These are phyloP conservation scores for Crithidia fasciculata DNA, from an alignment of 208 protist genomes.

Conservation along the genomic window DNA sequence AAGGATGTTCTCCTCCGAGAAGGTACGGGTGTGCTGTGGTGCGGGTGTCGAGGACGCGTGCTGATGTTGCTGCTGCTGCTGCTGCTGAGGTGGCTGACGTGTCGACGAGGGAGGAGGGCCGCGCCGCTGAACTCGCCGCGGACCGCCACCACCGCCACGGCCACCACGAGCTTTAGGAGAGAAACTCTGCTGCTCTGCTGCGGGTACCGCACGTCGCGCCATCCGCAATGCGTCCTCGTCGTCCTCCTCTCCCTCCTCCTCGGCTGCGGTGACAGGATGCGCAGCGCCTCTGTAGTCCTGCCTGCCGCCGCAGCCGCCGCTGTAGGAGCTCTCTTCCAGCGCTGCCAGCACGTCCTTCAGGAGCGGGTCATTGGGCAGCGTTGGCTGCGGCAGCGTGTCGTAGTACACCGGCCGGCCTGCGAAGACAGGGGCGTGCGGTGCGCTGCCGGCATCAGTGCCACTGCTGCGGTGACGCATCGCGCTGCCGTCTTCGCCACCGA, in stretches of 20 bases:
- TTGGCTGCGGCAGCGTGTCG: constrained; percentile 16
- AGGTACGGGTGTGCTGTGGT: constrained; percentile 11
- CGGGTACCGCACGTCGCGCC: neutral
- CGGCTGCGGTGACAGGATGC: neutral
- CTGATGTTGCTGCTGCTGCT: neutral
- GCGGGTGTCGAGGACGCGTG: neutral
- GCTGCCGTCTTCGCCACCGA: no score
- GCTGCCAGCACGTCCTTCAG: constrained; percentile 28
- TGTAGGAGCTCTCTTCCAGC: constrained; percentile 7
- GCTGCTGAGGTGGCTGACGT: neutral
- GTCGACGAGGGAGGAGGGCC: neutral
- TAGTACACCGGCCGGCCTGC: constrained; percentile 31
- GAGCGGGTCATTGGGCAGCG: constrained; percentile 23
- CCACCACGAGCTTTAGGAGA: neutral
- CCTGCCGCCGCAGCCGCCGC: neutral
- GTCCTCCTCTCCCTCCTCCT: neutral
- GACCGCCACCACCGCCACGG: neutral
- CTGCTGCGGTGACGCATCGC: neutral
- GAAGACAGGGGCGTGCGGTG: neutral
- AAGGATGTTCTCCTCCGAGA: constrained; percentile 15
- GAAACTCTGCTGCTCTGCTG: neutral
- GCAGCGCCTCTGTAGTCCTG: neutral
- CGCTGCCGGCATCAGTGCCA: neutral
- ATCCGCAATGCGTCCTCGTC: neutral
- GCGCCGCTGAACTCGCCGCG: neutral